Evolutionary conservation across 192 early-diverging fungal species (phyloP), one percentile per base, ranked within the genome.

Genomic region (Backusella tarrabulga): DNA sequence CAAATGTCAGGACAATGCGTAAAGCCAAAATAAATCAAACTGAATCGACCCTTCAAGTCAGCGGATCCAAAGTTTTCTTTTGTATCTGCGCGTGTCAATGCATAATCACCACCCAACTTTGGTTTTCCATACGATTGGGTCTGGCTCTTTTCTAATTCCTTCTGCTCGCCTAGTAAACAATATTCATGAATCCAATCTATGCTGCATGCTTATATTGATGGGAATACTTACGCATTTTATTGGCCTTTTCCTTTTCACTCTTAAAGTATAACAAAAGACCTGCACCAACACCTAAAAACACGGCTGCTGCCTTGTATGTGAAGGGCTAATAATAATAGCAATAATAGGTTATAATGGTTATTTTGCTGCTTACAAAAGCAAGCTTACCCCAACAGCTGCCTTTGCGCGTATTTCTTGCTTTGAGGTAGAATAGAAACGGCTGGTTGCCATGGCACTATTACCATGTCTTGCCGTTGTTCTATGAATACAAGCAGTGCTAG

Each of bases 1-100:
- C 98, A 99, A 67, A 99, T 96, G 87, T 99, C 98, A 1, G 98
- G 98, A 82, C 98, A 99, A 85, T 98, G 94, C 36, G 96, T 97
- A 87, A 98, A 99, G 5, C 98, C 98, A 90, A 99, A 99, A 85
- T 99, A 99, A n/a, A 98, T 83, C 71, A 99, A 84, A 83, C 91
- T 88, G 78, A 91, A 98, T 68, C 91, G 92, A 35, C 95, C 98
- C 38, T 86, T 86, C 77, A 95, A 95, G 74, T 94, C 91, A 73
- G 90, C 83, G 76, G 96, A 90, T 8, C 94, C 94, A 4, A 92
- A 89, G 6, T 86, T 83, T 40, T 85, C 83, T 23, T 94, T 94
- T 63, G 93, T 82, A 46, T 94, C 92, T 21, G 68, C 74, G 78
- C 98, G 91, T 2, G 92, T 92, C 72, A 99, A 86, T 40, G 88